phyloP scores from a whole-genome alignment of 2,329 filamentous ascomycete species.

The Penicillium sp. region DNA sequence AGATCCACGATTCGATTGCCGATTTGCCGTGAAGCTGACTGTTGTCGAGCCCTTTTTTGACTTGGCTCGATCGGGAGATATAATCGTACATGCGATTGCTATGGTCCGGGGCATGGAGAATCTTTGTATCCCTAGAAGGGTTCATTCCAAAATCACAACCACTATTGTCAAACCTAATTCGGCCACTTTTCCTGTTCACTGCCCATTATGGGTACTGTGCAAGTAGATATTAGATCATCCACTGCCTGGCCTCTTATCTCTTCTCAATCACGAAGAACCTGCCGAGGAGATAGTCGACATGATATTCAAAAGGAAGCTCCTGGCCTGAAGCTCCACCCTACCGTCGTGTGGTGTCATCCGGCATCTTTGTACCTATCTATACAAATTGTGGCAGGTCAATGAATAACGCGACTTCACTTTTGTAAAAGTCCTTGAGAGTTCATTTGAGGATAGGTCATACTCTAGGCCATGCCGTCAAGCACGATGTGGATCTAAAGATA shows the following conservation, averaged over 20 bases:
- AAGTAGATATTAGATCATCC: too few species aligned
- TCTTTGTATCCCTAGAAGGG: background rate
- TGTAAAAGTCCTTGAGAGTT: too few species aligned
- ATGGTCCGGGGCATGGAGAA: background rate
- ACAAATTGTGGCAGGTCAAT: background rate
- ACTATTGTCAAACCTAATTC: background rate
- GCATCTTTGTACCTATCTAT: too few species aligned
- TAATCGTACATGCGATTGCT: background rate
- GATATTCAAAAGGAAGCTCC: background rate
- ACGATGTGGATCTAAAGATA: too few species aligned
- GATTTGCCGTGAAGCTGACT: background rate
- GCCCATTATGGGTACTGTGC: too few species aligned
- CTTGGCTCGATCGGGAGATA: background rate
- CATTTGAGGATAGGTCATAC: too few species aligned
- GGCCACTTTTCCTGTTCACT: background rate
- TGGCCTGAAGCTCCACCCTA: background rate
- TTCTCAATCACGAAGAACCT: background rate
- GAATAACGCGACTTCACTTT: too few species aligned
- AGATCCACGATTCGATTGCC: background rate
- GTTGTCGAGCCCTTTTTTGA: too few species aligned
- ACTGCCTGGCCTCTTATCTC: background rate
- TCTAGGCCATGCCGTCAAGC: too few species aligned
- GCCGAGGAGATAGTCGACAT: conserved; percentile 1
- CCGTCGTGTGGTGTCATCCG: background rate
- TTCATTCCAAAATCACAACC: background rate